These are phyloP conservation scores for Entomortierella lignicola DNA, from an alignment of 192 early-diverging fungal genomes.

Conservation along the genomic window DNA sequence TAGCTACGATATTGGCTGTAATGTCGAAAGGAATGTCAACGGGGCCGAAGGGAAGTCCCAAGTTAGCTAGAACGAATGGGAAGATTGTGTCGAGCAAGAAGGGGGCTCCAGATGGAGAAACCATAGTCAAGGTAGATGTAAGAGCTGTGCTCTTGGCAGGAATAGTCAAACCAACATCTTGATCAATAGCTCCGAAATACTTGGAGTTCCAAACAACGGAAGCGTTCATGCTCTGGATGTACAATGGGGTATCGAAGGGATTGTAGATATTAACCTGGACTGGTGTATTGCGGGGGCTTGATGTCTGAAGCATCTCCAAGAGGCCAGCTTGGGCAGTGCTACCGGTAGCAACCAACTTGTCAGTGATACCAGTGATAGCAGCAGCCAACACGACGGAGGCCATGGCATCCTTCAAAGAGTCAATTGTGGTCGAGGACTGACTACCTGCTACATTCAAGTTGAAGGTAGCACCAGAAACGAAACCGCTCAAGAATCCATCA, in stretches of 20 bases:
- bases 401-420: constrained; percentile 58
- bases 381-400: constrained; percentile 51
- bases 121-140: constrained; percentile 25
- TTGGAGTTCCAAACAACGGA: constrained; percentile 49
- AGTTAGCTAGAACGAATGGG: constrained; percentile 29
- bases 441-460: constrained; percentile 55
- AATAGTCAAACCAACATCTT: constrained; percentile 56
- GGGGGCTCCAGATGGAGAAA: constrained; percentile 20
- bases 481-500: constrained; percentile 57
- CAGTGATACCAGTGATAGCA: constrained; percentile 57
- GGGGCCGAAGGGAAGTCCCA: constrained; percentile 8
- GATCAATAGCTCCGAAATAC: constrained; percentile 58
- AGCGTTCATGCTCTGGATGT: constrained; percentile 58
- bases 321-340: constrained; percentile 29
- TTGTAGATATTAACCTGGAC: constrained; percentile 63
- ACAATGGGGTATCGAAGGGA: constrained; percentile 63
- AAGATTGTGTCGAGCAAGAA: constrained; percentile 20
- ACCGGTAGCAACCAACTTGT: constrained; percentile 53
- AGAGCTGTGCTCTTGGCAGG: constrained; percentile 26
- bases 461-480: constrained; percentile 53
- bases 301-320: constrained; percentile 33
- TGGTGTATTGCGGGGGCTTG: constrained; percentile 16
- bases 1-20: constrained; percentile 21
- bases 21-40: constrained; percentile 32
- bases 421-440: constrained; percentile 51